Evolutionary conservation across 148 eudicot genomes (phyloP), one percentile per base, ranked within the genome.

Genomic region (Vaccinium myrtillus): DNA sequence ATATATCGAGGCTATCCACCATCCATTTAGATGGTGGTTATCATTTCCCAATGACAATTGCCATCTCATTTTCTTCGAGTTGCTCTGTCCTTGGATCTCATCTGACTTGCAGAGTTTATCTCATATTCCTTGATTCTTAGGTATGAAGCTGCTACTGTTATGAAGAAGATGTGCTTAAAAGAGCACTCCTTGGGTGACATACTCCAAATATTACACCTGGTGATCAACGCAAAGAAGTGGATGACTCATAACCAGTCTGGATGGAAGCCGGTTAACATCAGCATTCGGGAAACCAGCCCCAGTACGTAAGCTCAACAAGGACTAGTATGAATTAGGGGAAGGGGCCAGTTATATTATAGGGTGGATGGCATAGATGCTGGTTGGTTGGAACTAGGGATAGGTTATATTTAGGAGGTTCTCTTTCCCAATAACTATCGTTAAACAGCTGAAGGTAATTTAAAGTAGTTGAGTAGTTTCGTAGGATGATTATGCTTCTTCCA

Each of bases 181-280:
- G 93, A 91, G 86, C 78, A 87, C 75, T 83, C 91, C 78, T 84
- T 96, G 81, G 99, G 99, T 71, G 86, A 96, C 48, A 89, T 91
- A 83, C 91, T 93, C 80, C 94, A 87, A 87, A 89, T 96, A 83
- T 81, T 96, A 85, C 89, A 93, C 87, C 86, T 96, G 92, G 86
- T 91, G 75, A 84, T 90, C 83, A 86, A 86, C 73, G 63, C 82
- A 78, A 96, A 92, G 85, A 88, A 86, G 73, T 96, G 99, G 99
- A 90, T 94, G 54, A 84, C 88, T 81, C 90, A 81, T 84, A 85
- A 90, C 85, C 92, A 79, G 77, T 92, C 94, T 74, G 99, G 98
- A 90, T 96, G 99, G 99, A 91, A 94, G 86, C 98, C 97, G 32
- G 82, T 94, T 86, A 89, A 83, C 77, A 82, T 93, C 87, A 87